These are phyloP conservation scores for Fusarium pseudocircinatum DNA, from an alignment of 2,329 filamentous ascomycete genomes.

Conservation along the genomic window DNA sequence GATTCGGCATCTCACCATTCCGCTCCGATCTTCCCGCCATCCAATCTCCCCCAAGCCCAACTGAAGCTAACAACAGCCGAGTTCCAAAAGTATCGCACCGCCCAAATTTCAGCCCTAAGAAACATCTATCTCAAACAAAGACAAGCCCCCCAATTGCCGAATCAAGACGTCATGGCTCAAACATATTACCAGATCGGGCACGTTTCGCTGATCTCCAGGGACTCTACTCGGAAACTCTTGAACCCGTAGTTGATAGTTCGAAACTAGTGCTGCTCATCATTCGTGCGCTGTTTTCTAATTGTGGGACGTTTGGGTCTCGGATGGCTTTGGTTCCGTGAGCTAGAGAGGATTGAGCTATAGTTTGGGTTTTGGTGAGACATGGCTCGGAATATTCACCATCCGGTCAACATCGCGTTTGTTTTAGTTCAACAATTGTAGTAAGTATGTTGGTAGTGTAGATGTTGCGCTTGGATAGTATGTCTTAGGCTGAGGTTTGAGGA, in stretches of 20 bases:
- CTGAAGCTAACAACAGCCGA: background rate
- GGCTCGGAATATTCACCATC: background rate
- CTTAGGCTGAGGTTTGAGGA: background rate
- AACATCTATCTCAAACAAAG: background rate
- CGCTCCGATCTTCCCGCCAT: background rate
- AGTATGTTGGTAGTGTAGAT: background rate
- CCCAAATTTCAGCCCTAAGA: background rate
- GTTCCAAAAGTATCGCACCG: background rate
- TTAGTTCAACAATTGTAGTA: background rate
- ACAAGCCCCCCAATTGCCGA: background rate
- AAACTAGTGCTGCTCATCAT: slow-evolving; percentile 7
- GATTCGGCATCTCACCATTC: slow-evolving; percentile 6
- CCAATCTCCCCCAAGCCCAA: background rate
- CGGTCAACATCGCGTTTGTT: background rate
- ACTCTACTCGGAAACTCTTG: slow-evolving; percentile 4
- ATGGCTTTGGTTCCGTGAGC: slow-evolving; percentile 12
- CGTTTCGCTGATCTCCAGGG: slow-evolving; percentile 21
- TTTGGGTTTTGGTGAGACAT: slow-evolving; percentile 8
- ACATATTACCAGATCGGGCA: background rate
- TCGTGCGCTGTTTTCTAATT: background rate
- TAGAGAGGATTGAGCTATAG: slow-evolving; percentile 9
- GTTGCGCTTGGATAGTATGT: background rate
- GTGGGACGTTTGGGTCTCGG: background rate
- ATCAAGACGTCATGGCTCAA: background rate
- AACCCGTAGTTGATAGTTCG: slow-evolving; percentile 9